A percentile compares a stretch with the other conserved stretches of the same genome.
Conservation (phyloP, 257 asterid genomes). For the Solanum bulbocastanum region DNA sequence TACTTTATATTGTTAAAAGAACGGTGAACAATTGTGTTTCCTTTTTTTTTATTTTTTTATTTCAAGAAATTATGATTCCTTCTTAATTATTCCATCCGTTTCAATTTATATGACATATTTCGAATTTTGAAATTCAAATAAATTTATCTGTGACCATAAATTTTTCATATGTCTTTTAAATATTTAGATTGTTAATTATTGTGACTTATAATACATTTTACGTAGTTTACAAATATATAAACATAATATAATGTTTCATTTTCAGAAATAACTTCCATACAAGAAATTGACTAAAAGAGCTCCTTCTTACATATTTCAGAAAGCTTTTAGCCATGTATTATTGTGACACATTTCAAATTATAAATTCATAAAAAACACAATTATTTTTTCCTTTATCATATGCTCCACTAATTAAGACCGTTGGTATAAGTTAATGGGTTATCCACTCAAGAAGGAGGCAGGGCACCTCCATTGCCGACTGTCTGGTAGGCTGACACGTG, state of each 20-base stretch:
- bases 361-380: neutral
- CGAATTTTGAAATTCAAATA: too few relatives aligned
- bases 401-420: neutral
- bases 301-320: too few relatives aligned
- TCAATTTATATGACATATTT: too few relatives aligned
- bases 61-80: neutral
- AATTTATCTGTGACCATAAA: too few relatives aligned
- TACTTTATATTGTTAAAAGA: neutral
- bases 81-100: too few relatives aligned
- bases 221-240: too few relatives aligned
- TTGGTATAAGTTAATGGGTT: neutral
- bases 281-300: too few relatives aligned
- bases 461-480: neutral
- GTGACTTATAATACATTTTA: too few relatives aligned
- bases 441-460: neutral
- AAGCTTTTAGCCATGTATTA: neutral
- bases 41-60: neutral
- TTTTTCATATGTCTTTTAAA: too few relatives aligned
- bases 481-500: neutral
- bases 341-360: neutral
- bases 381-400: neutral
- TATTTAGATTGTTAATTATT: too few relatives aligned
- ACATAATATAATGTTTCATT: too few relatives aligned
- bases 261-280: too few relatives aligned
- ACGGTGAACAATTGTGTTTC: neutral